Conservation (phyloP, 2,329 filamentous ascomycete species). For the Colletotrichum filicis region DNA sequence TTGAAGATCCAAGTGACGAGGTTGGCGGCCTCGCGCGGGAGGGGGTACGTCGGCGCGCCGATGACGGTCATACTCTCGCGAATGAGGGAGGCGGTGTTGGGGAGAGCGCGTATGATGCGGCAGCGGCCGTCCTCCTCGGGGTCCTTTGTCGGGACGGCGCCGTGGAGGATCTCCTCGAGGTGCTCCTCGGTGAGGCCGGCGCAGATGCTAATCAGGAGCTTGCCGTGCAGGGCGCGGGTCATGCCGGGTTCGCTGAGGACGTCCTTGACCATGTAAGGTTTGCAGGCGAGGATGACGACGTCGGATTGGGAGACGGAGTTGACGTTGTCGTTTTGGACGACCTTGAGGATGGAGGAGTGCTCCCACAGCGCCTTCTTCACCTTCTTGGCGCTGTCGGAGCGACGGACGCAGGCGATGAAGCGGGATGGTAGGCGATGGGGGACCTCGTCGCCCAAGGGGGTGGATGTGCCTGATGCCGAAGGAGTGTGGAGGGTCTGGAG, state of each 20-base stretch:
- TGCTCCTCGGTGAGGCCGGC: constrained; percentile 79
- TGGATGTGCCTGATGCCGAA: constrained; percentile 51
- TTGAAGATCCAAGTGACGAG: constrained; percentile 83
- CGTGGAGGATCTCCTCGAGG: constrained; percentile 73
- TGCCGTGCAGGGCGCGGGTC: constrained; percentile 77
- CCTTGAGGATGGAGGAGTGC: constrained; percentile 70
- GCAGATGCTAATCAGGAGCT: constrained; percentile 84
- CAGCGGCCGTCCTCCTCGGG: constrained; percentile 61
- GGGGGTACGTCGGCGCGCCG: constrained; percentile 68
- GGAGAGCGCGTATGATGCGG: constrained; percentile 82
- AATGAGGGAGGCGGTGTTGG: constrained; percentile 84
- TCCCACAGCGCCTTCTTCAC: constrained; percentile 74
- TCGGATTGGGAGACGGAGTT: constrained; percentile 74
- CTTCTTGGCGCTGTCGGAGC: constrained; percentile 74
- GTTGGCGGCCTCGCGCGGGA: constrained; percentile 61
- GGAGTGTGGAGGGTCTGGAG: constrained; percentile 49
- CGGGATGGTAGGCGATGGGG: constrained; percentile 72
- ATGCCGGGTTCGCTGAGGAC: constrained; percentile 77
- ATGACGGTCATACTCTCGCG: constrained; percentile 87
- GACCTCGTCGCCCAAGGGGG: constrained; percentile 55
- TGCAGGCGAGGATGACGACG: constrained; percentile 82
- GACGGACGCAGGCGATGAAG: constrained; percentile 85
- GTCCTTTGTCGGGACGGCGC: constrained; percentile 58
- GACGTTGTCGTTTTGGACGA: constrained; percentile 79
- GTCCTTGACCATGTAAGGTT: constrained; percentile 78